Evolutionary conservation across 2,329 filamentous ascomycete species (phyloP).

Genomic region (Nectriaceae sp.): DNA sequence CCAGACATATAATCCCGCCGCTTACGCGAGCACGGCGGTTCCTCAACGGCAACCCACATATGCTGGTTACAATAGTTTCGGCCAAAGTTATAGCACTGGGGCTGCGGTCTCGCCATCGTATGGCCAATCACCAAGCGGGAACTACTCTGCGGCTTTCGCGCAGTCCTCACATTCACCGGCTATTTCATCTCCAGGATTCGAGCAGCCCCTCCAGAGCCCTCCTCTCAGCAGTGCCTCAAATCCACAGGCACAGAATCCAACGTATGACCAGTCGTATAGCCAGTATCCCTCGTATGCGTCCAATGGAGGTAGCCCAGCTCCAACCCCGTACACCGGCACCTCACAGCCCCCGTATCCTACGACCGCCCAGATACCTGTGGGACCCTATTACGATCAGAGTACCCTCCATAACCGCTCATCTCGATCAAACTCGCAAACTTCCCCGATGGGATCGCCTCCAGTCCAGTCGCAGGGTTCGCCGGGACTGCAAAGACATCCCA

Average conservation of each 20-base stretch:
- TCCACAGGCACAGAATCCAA: conserved; percentile 29
- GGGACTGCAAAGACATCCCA: conserved; percentile 58
- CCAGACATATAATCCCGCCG: conserved; percentile 60
- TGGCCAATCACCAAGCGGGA: conserved; percentile 40
- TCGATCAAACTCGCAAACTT: conserved; percentile 53
- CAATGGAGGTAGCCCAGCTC: conserved; percentile 41
- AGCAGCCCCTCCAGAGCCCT: conserved; percentile 43
- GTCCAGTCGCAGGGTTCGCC: conserved; percentile 43
- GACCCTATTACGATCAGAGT: conserved; percentile 53
- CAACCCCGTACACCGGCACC: conserved; percentile 35
- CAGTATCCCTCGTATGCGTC: conserved; percentile 40
- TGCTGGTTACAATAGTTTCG: conserved; percentile 48
- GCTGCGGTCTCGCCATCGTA: conserved; percentile 37
- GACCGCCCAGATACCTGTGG: conserved; percentile 54
- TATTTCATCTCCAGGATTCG: conserved; percentile 39
- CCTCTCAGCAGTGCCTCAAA: conserved; percentile 27
- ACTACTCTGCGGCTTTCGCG: conserved; percentile 32
- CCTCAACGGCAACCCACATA: conserved; percentile 56
- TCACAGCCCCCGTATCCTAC: conserved; percentile 54
- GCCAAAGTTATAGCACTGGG: conserved; percentile 41
- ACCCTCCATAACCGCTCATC: conserved; percentile 46
- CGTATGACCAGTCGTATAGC: conserved; percentile 41
- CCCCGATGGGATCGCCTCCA: conserved; percentile 48
- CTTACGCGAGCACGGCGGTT: conserved; percentile 51
- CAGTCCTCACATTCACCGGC: conserved; percentile 25